Base-by-base conservation (phyloP, 2,329 filamentous ascomycete species). In the Coniochaeta ligniaria region DNA sequence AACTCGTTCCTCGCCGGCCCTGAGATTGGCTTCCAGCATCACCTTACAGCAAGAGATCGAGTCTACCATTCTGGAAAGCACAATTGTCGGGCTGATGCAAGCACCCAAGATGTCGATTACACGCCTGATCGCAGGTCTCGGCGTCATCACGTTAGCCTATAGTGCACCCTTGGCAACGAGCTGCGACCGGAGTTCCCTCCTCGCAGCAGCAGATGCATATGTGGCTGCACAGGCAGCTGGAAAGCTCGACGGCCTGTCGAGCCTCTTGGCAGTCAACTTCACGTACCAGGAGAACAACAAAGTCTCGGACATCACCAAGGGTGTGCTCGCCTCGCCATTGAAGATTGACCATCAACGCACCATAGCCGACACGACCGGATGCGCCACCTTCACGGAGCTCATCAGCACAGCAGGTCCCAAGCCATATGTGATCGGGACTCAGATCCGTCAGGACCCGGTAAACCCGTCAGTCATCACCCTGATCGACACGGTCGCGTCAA, bases 381-480 rank as follows among this genome's bases (percentile, higher is more conserved):
- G 74, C 64, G 70, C 74, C 20, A 75, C 76, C 38, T 75, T 75
- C 62, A 76, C 78, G 22, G 75, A 78, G 64, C 70, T 79, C 59
- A 72, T 75, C 61, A 66, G 67, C 26, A 67, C 70, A 16, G 66
- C 63, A 20, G 66, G 70, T 20, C 62, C 66, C 2, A 69, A 72
- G 22, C 73, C 72, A n/a, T 74, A 72, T 54, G 72, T 75, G 9
- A 71, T 75, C 61, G 73, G 72, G 38, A 70, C 70, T 6, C 73
- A 75, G 64, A 69, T 75, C 59, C 69, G 68, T 9, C 71, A 74
- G 62, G 63, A 61, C 47, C 66, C 54, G 17, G 20, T 8, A 31
- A 47, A 7, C 57, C 41, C 43, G 31, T 14, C 6, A 57, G 54
- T 35, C 56, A 59, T 67, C 31, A 66, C 67, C 26, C 66, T 71